Evolutionary conservation across 1,284 basidiomycete species (phyloP).

Genomic region (Erythrobasidium hasegawianum): DNA sequence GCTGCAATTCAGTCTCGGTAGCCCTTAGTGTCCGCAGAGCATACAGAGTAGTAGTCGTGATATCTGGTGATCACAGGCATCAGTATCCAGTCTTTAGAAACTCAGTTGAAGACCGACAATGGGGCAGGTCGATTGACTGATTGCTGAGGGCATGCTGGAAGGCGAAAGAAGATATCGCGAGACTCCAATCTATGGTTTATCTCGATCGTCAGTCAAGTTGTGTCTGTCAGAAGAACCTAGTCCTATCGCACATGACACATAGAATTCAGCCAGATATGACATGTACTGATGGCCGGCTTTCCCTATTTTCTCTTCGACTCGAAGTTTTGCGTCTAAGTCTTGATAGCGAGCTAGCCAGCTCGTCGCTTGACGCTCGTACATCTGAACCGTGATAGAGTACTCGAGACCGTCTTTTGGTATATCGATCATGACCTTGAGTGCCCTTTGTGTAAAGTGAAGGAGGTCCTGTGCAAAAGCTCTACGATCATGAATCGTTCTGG

Average conservation of each 20-base stretch:
- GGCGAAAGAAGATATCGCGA: not conserved
- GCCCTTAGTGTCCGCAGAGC: not conserved
- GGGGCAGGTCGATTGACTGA: not conserved
- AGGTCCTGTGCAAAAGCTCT: not conserved
- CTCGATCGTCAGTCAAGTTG: not conserved
- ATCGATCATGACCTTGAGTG: not conserved
- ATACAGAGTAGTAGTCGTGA: not conserved
- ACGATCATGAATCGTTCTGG: no score
- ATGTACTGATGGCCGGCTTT: not conserved
- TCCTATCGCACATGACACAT: not conserved
- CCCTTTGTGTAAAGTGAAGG: not conserved
- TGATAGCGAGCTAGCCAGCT: not conserved
- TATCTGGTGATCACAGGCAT: not conserved
- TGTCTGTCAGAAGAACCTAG: not conserved
- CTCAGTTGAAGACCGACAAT: not conserved
- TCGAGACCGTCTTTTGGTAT: not conserved
- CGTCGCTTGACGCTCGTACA: not conserved
- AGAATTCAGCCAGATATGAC: constrained; percentile 2
- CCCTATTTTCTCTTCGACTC: not conserved
- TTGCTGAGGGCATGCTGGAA: not conserved
- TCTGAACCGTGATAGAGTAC: not conserved
- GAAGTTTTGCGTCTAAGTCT: not conserved
- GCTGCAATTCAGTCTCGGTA: constrained; percentile 6
- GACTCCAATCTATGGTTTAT: not conserved
- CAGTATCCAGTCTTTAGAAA: no score